These are phyloP conservation scores for Phaffomyces thermotolerans DNA, from an alignment of 805 yeast genomes.

Conservation along the genomic window DNA sequence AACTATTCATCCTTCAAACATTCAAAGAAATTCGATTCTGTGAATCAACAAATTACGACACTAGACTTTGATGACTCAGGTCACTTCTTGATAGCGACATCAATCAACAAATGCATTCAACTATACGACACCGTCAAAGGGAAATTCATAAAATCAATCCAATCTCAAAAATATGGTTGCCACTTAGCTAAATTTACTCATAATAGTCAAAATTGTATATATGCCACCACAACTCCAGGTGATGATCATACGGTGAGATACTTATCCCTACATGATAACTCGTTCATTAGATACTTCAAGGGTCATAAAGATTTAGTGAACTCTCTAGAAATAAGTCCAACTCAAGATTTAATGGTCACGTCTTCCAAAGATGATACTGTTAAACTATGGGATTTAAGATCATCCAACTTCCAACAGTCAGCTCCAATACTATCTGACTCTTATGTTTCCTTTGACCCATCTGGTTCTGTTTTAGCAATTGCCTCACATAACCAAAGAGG, in stretches of 20 bases:
- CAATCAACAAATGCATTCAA: slow-evolving; percentile 77
- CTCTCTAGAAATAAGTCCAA: slow-evolving; percentile 66
- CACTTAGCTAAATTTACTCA: slow-evolving; percentile 82
- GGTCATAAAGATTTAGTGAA: slow-evolving; percentile 81
- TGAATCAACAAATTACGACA: slow-evolving; percentile 44
- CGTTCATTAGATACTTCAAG: slow-evolving; percentile 74
- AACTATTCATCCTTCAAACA: slow-evolving; percentile 25
- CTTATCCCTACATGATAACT: slow-evolving; percentile 68
- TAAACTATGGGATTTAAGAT: slow-evolving; percentile 79
- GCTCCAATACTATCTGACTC: slow-evolving; percentile 1
- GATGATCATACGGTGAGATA: slow-evolving; percentile 71
- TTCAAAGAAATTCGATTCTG: slow-evolving; percentile 38
- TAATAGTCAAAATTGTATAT: slow-evolving; percentile 60
- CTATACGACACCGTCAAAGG: slow-evolving; percentile 73
- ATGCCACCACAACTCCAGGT: slow-evolving; percentile 67
- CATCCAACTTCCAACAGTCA: slow-evolving; percentile 54
- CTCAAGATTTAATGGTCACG: slow-evolving; percentile 54
- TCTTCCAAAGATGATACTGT: slow-evolving; percentile 74
- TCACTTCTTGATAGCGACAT: slow-evolving; percentile 63
- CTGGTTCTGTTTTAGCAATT: slow-evolving; percentile 49
- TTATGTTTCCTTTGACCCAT: slow-evolving; percentile 69
- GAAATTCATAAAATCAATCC: slow-evolving; percentile 56
- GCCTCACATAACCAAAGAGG: slow-evolving; percentile 47
- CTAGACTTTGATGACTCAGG: slow-evolving; percentile 83
- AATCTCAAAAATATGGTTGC: slow-evolving; percentile 88